These are phyloP conservation scores for Aphanocladium album DNA, from an alignment of 2,329 filamentous ascomycete genomes.

Conservation along the genomic window DNA sequence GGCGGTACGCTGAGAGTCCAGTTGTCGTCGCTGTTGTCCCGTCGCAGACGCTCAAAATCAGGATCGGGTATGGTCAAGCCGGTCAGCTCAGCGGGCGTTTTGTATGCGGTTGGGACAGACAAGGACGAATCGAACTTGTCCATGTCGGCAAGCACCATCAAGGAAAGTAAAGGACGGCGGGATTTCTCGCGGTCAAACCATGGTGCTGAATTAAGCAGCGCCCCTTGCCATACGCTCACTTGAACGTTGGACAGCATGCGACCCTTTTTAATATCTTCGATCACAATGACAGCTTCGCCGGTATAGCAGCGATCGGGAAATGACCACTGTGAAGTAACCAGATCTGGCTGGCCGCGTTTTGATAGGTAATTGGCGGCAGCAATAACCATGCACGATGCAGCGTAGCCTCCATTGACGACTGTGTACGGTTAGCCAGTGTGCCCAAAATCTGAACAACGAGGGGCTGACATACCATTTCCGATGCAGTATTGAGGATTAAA, in stretches of 20 bases:
- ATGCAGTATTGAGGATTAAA: conserved; percentile 20
- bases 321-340: conserved; percentile 30
- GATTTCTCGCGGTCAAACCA: conserved; percentile 25
- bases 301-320: conserved; percentile 30
- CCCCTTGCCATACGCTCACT: conserved; percentile 31
- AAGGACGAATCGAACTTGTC: conserved; percentile 23
- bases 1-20: conserved; percentile 17
- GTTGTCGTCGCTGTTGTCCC: conserved; percentile 13
- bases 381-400: conserved; percentile 30
- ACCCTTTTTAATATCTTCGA: conserved; percentile 34
- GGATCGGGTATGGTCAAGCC: conserved; percentile 17
- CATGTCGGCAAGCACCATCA: conserved; percentile 27
- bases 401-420: conserved; percentile 39
- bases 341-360: conserved; percentile 28
- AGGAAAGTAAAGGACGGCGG: conserved; percentile 26
- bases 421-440: neutral
- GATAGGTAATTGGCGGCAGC: conserved; percentile 18
- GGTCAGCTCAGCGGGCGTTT: conserved; percentile 14
- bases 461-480: conserved; percentile 19
- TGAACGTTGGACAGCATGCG: conserved; percentile 31
- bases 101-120: conserved; percentile 24
- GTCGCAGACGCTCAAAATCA: conserved; percentile 14
- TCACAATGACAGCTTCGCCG: conserved; percentile 28
- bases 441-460: neutral
- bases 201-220: conserved; percentile 23